Percentiles rank a stretch among this genome's conserved stretches.
phyloP scores from a whole-genome alignment of 148 eudicot genomes.

The Talinum fruticosum region DNA sequence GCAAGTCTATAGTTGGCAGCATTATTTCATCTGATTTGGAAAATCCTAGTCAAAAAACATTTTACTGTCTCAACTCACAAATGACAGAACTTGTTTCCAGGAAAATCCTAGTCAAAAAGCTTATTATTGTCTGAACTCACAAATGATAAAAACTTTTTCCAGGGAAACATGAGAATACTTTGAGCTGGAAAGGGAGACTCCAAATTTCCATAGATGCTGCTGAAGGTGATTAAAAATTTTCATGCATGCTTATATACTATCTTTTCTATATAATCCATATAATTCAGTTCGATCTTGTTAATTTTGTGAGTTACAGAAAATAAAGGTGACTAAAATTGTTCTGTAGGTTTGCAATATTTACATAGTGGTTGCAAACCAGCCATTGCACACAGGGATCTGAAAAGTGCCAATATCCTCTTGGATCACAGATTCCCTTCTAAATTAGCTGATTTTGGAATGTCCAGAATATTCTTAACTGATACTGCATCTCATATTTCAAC shows the following conservation, averaged over 20 bases:
- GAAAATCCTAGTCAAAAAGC: not conserved
- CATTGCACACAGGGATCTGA: constrained; percentile 40
- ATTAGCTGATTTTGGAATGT: constrained; percentile 42
- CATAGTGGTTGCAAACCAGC: constrained; percentile 34
- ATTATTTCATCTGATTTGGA: not conserved
- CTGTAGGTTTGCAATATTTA: constrained; percentile 45
- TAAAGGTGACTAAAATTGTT: no score
- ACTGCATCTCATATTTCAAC: constrained; percentile 14
- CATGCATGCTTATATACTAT: not conserved
- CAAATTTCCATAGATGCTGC: constrained; percentile 19
- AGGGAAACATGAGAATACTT: not conserved
- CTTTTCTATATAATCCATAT: no score
- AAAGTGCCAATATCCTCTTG: constrained; percentile 37
- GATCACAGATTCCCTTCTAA: constrained; percentile 27
- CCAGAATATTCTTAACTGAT: constrained; percentile 30
- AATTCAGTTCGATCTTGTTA: no score
- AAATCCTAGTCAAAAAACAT: not conserved
- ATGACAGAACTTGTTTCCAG: no score
- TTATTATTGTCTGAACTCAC: no score
- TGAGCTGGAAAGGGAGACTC: constrained; percentile 19
- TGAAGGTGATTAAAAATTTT: constrained; percentile 10
- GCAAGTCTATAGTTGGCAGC: no score
- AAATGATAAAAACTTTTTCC: no score
- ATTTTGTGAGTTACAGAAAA: no score
- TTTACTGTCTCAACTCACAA: no score